Conservation (phyloP, 306 rosid genomes). For the Lathyrus oleraceus region DNA sequence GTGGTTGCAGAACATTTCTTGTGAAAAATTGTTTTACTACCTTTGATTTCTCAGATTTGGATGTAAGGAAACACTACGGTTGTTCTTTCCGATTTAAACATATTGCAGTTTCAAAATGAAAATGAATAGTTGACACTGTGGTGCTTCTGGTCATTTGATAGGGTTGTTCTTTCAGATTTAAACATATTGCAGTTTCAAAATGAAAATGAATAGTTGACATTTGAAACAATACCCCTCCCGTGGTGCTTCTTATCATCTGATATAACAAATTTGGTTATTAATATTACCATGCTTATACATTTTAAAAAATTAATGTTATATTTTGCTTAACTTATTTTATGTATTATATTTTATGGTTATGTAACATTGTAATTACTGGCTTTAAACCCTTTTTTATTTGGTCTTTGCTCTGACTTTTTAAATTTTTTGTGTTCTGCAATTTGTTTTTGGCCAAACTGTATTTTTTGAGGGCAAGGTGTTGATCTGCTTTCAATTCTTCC, state of each 20-base stretch:
- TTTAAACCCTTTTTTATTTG: slow-evolving; percentile 10
- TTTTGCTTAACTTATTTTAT: slow-evolving; percentile 9
- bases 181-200: slow-evolving; percentile 5
- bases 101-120: slow-evolving; percentile 8
- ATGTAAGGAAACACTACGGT: slow-evolving; percentile 6
- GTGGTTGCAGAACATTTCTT: slow-evolving; percentile 13
- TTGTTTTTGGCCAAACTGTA: neutral
- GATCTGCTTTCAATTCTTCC: neutral
- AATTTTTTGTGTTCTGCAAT: slow-evolving; percentile 5
- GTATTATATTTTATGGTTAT: slow-evolving; percentile 16
- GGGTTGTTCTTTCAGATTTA: slow-evolving; percentile 27
- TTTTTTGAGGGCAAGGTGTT: neutral
- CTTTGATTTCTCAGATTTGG: slow-evolving; percentile 16
- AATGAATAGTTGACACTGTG: neutral
- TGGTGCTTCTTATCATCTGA: slow-evolving; percentile 5
- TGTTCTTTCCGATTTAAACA: slow-evolving; percentile 24
- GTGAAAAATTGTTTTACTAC: slow-evolving; percentile 17
- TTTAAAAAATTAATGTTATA: neutral
- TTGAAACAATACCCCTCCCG: slow-evolving; percentile 1
- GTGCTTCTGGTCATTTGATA: neutral
- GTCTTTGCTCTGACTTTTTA: neutral
- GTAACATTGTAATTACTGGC: neutral
- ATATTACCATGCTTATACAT: slow-evolving; percentile 11
- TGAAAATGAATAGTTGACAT: neutral
- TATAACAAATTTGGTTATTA: neutral